Percentiles rank a stretch among this genome's conserved stretches.
phyloP scores from a whole-genome alignment of 2,329 filamentous ascomycete species.

The Mycosphaerella arachidis region DNA sequence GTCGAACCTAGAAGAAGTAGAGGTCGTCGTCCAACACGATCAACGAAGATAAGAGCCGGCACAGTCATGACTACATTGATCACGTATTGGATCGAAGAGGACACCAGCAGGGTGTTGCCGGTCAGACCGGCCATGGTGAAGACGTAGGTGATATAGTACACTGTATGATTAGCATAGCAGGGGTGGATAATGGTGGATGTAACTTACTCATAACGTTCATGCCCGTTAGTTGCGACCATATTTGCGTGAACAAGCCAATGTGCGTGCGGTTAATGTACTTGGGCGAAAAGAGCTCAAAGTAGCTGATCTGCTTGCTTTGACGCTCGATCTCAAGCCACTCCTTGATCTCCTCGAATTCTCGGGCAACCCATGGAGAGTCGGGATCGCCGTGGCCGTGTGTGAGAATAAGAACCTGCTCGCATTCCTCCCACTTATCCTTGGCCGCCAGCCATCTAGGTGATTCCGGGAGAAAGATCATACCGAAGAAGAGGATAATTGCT shows the following conservation, averaged over 20 bases:
- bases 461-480: conserved; percentile 58
- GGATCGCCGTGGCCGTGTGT: conserved; percentile 39
- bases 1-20: conserved; percentile 61
- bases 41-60: conserved; percentile 68
- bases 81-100: conserved; percentile 68
- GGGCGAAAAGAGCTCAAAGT: conserved; percentile 65
- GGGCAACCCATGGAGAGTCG: conserved; percentile 51
- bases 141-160: conserved; percentile 48
- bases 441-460: conserved; percentile 55
- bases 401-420: conserved; percentile 38
- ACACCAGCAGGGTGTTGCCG: conserved; percentile 54
- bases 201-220: conserved; percentile 63
- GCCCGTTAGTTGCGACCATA: conserved; percentile 69
- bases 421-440: conserved; percentile 45
- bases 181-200: too few species aligned
- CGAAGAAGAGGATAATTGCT: conserved; percentile 40
- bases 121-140: conserved; percentile 66
- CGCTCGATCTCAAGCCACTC: conserved; percentile 66
- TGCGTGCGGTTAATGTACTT: conserved; percentile 66
- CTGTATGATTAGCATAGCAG: too few species aligned
- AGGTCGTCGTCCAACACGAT: conserved; percentile 67
- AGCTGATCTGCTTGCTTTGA: conserved; percentile 64
- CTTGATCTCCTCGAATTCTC: conserved; percentile 68
- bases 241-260: conserved; percentile 66
- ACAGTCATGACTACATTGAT: conserved; percentile 77